A percentile compares a stretch with the other conserved stretches of the same genome.
Conservation (phyloP, 495 filamentous ascomycete species). For the Aspergillus baeticus region DNA sequence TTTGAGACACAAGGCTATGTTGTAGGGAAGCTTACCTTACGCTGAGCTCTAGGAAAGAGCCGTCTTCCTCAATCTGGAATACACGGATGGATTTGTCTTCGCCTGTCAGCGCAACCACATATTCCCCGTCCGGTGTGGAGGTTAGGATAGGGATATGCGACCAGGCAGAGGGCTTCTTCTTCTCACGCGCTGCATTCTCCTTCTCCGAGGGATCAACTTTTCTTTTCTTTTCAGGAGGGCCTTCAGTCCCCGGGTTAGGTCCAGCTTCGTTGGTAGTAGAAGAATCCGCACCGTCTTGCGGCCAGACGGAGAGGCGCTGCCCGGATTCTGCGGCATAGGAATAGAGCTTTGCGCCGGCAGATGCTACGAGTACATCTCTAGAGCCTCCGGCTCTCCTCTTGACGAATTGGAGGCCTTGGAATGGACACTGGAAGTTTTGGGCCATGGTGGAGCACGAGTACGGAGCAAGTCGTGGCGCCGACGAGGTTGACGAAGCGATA, state of each 20-base stretch:
- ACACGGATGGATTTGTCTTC: constrained; percentile 91
- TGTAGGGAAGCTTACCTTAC: constrained; percentile 53
- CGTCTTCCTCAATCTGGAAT: constrained; percentile 61
- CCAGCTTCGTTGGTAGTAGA: constrained; percentile 15
- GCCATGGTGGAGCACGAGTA: constrained; percentile 16
- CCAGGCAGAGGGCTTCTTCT: constrained; percentile 30
- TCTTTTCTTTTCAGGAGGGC: constrained; percentile 50
- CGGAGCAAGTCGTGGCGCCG: background rate
- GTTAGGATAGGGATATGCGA: constrained; percentile 56
- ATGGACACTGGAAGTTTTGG: constrained; percentile 46
- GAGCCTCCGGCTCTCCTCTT: constrained; percentile 24
- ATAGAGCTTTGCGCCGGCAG: constrained; percentile 55
- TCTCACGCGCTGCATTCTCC: constrained; percentile 17
- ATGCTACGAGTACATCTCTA: constrained; percentile 49
- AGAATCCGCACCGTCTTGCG: constrained; percentile 30
- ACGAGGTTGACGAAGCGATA: background rate
- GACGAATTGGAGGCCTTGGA: constrained; percentile 53
- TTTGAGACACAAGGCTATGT: no score
- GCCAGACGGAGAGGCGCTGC: constrained; percentile 49
- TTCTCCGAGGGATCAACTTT: constrained; percentile 41
- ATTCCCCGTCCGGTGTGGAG: constrained; percentile 56
- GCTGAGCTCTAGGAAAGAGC: constrained; percentile 65
- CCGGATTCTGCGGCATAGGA: constrained; percentile 45
- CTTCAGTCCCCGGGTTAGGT: constrained; percentile 29
- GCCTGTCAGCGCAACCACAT: constrained; percentile 75